Conservation (phyloP, 805 yeast species). For the Ogataea kodamae region DNA sequence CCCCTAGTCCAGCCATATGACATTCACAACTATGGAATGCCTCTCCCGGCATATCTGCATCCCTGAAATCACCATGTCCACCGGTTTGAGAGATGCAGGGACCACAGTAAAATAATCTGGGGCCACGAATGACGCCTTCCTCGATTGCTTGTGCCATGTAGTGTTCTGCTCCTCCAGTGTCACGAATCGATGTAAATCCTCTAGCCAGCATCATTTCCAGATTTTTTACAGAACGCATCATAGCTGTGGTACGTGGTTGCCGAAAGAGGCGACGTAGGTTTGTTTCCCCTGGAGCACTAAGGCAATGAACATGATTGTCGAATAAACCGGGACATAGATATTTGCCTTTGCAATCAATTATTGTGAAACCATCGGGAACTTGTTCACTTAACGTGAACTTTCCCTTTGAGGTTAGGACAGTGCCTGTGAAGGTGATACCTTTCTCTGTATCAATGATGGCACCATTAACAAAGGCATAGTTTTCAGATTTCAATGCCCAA, state of each 20-base stretch:
- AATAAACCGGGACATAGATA: slow-evolving; percentile 29
- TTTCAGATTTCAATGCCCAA: slow-evolving; percentile 23
- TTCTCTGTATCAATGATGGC: slow-evolving; percentile 20
- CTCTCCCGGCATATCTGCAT: slow-evolving; percentile 23
- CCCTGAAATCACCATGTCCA: slow-evolving; percentile 29
- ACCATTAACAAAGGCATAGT: slow-evolving; percentile 22
- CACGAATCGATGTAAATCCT: slow-evolving; percentile 28
- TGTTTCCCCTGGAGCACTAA: slow-evolving; percentile 26
- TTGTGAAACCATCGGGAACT: slow-evolving; percentile 6
- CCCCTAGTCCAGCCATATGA: slow-evolving; percentile 22
- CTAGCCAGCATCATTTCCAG: slow-evolving; percentile 23
- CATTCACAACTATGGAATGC: slow-evolving; percentile 27
- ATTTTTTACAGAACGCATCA: slow-evolving; percentile 23
- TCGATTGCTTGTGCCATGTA: slow-evolving; percentile 25
- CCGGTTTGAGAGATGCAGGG: slow-evolving; percentile 30
- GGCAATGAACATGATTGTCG: slow-evolving; percentile 29
- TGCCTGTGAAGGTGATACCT: slow-evolving; percentile 14
- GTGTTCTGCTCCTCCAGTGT: slow-evolving; percentile 27
- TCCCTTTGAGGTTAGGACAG: slow-evolving; percentile 23
- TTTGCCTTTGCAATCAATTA: slow-evolving; percentile 27
- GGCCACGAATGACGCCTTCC: slow-evolving; percentile 28
- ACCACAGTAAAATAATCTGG: slow-evolving; percentile 26
- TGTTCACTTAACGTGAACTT: slow-evolving; percentile 17
- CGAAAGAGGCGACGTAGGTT: slow-evolving; percentile 19
- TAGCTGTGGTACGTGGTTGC: slow-evolving; percentile 20